These are phyloP conservation scores for Talaromyces sp. DNA, from an alignment of 2,329 filamentous ascomycete genomes.

Conservation along the genomic window DNA sequence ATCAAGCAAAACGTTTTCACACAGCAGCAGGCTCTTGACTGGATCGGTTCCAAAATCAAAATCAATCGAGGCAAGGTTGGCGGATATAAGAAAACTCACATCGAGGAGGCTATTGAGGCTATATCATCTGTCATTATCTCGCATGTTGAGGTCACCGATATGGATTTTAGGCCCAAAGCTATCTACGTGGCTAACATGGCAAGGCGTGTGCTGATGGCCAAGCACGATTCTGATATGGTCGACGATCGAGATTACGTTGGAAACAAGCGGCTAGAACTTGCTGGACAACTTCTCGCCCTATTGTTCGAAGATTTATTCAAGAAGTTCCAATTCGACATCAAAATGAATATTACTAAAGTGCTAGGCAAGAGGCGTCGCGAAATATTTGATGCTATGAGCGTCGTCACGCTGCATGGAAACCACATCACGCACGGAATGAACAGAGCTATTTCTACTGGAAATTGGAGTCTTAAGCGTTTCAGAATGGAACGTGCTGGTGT, in stretches of 20 bases:
- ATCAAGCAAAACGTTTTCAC: conserved; percentile 81
- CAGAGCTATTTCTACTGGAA: conserved; percentile 92
- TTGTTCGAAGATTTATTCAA: conserved; percentile 99
- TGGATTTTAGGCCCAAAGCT: conserved; percentile 96
- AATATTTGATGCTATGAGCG: conserved; percentile 79
- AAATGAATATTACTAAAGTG: conserved; percentile 91
- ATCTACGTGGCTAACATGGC: conserved; percentile 97
- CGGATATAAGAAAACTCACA: conserved; percentile 69
- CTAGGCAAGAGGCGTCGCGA: conserved; percentile 89
- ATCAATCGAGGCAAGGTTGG: conserved; percentile 66
- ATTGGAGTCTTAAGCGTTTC: conserved; percentile 97
- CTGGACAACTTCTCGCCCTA: conserved; percentile 87
- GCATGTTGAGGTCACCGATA: conserved; percentile 83
- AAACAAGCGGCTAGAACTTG: conserved; percentile 92
- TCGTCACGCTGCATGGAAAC: conserved; percentile 79
- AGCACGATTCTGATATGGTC: conserved; percentile 81
- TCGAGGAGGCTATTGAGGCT: conserved; percentile 89
- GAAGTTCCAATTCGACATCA: conserved; percentile 83
- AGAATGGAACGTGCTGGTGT: conserved; percentile 98
- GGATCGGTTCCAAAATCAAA: conserved; percentile 81
- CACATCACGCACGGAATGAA: conserved; percentile 92
- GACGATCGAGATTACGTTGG: conserved; percentile 97
- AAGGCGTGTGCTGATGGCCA: conserved; percentile 89
- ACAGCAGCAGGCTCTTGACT: conserved; percentile 93
- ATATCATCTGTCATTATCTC: conserved; percentile 90